Percentiles rank a stretch among this genome's conserved stretches.
These are phyloP conservation scores for Brettanomyces bruxellensis DNA, from an alignment of 805 yeast genomes.

Conservation along the genomic window DNA sequence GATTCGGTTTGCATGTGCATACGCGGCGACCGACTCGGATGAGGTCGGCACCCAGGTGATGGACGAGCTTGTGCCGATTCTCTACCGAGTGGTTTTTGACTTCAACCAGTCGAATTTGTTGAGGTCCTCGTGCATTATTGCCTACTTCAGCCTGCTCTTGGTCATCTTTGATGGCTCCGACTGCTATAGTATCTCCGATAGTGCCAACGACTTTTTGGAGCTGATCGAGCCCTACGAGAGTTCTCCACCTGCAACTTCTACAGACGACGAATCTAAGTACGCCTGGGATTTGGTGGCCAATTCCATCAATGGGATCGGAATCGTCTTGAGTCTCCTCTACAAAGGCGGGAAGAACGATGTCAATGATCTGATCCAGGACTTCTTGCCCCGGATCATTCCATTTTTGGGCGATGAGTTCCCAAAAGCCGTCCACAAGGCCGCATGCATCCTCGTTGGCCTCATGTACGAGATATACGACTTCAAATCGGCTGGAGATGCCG, in stretches of 20 bases:
- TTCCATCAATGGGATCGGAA: constrained; percentile 34
- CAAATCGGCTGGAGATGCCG: constrained; percentile 28
- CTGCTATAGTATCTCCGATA: constrained; percentile 40
- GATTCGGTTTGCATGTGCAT: constrained; percentile 33
- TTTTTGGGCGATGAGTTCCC: constrained; percentile 29
- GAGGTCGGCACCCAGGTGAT: constrained; percentile 33
- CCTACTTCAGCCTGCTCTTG: constrained; percentile 26
- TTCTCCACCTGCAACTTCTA: constrained; percentile 12
- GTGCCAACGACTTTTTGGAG: constrained; percentile 33
- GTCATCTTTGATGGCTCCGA: constrained; percentile 40
- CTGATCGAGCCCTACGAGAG: constrained; percentile 31
- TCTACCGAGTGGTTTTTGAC: constrained; percentile 12
- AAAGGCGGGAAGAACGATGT: constrained; percentile 7
- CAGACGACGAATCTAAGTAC: constrained; percentile 1
- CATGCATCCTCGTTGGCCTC: constrained; percentile 47
- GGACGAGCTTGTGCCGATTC: constrained; percentile 21
- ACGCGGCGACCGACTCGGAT: constrained; percentile 40
- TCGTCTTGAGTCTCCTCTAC: constrained; percentile 31
- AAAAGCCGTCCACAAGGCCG: constrained; percentile 43
- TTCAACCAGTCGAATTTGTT: not conserved
- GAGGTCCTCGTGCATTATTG: constrained; percentile 14
- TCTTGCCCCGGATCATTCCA: constrained; percentile 30
- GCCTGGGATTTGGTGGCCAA: constrained; percentile 27
- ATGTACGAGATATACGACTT: constrained; percentile 38
- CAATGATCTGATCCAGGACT: constrained; percentile 30